phyloP scores from a whole-genome alignment of 192 early-diverging fungal species.

The Coemansia reversa region DNA sequence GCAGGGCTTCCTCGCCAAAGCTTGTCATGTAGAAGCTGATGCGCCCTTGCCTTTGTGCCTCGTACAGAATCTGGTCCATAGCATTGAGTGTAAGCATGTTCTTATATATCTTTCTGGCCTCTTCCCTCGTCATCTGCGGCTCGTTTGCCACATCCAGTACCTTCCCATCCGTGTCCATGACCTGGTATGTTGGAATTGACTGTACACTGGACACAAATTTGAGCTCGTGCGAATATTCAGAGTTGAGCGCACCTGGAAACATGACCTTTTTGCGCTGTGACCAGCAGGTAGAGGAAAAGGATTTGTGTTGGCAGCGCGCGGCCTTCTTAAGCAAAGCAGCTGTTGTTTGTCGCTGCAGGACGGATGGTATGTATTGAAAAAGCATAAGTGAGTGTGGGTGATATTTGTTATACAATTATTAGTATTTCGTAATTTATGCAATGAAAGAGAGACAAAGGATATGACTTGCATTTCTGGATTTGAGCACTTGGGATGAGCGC shows the following conservation, averaged over 20 bases:
- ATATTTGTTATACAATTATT: neutral
- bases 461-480: neutral
- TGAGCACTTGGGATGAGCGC: neutral
- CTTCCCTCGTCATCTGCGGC: conserved; percentile 70
- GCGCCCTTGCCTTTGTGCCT: conserved; percentile 96
- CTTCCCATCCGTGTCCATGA: conserved; percentile 86
- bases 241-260: conserved; percentile 66
- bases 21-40: conserved; percentile 99
- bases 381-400: neutral
- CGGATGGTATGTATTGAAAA: neutral
- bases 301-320: neutral
- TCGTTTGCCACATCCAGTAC: conserved; percentile 67
- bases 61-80: conserved; percentile 95
- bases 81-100: conserved; percentile 86
- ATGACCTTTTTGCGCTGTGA: conserved; percentile 56
- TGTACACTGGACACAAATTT: conserved; percentile 65
- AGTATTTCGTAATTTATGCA: neutral
- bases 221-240: conserved; percentile 63
- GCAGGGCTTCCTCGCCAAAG: conserved; percentile 96
- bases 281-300: conserved; percentile 21
- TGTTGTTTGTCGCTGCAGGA: neutral
- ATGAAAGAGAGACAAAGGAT: neutral
- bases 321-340: neutral
- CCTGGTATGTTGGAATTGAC: conserved; percentile 86
- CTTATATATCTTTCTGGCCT: conserved; percentile 78